Evolutionary conservation across 2,329 filamentous ascomycete genomes (phyloP).

Genomic region (Botrytis elliptica): DNA sequence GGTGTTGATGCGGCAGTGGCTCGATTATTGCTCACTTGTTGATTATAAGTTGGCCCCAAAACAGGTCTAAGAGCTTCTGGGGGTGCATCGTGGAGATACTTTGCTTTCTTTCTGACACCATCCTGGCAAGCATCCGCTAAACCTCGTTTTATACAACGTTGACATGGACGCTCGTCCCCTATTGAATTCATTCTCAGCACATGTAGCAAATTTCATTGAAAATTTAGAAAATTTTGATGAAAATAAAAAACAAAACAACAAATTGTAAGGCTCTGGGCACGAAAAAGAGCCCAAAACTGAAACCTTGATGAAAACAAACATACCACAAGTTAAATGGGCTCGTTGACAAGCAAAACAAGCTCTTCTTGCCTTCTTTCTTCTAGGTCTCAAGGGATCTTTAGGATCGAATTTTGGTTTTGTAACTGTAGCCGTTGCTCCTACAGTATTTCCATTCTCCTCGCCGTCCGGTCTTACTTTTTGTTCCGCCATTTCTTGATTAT

Average conservation of each 20-base stretch:
- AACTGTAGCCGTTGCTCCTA: slow-evolving; percentile 44
- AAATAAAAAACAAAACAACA: slow-evolving; percentile 23
- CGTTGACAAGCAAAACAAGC: slow-evolving; percentile 97
- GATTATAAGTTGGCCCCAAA: slow-evolving; percentile 68
- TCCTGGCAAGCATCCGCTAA: slow-evolving; percentile 91
- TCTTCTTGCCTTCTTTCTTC: slow-evolving; percentile 91
- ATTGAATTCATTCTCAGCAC: slow-evolving; percentile 25
- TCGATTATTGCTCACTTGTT: slow-evolving; percentile 46
- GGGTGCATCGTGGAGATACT: slow-evolving; percentile 96
- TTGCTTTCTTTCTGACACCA: slow-evolving; percentile 96
- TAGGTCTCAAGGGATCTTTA: slow-evolving; percentile 85
- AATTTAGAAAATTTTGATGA: not conserved
- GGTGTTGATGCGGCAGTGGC: slow-evolving; percentile 29
- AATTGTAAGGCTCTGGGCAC: not conserved
- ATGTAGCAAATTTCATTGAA: slow-evolving; percentile 6
- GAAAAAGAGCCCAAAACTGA: slow-evolving; percentile 7
- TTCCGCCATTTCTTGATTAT: slow-evolving; percentile 39
- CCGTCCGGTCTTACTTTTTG: slow-evolving; percentile 36
- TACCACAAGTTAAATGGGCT: slow-evolving; percentile 97
- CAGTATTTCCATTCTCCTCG: slow-evolving; percentile 37
- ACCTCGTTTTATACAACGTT: slow-evolving; percentile 89
- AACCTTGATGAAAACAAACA: slow-evolving; percentile 46
- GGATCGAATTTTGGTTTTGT: slow-evolving; percentile 67
- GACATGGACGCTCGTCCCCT: slow-evolving; percentile 95
- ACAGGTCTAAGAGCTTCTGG: slow-evolving; percentile 87